Evolutionary conservation across 495 filamentous ascomycete species (phyloP), one percentile per base, ranked within the genome.

Genomic region (Aspergillus kassunensis): DNA sequence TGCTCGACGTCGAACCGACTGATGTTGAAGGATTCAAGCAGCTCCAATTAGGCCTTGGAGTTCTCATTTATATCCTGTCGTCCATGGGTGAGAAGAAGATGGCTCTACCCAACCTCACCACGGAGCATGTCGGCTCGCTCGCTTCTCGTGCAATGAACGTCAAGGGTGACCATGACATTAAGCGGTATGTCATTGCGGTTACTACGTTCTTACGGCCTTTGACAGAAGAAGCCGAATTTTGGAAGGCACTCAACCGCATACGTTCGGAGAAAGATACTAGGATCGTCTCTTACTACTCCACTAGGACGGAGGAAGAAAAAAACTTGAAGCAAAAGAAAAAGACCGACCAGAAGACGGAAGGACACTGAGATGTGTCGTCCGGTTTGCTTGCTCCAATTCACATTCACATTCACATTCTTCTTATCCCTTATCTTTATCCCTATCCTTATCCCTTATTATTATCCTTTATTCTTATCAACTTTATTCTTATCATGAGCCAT

Each of bases 201-300:
- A 90, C 88, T 54, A 82, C 92, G 1, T 82, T 78, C 49, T 66
- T 97, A 53, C 84, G 91, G 56, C 76, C 30, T 11, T 11, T 33
- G 3, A 74, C 90, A 11, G 80, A 81, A 13, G 83, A 86, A 45
- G 71, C 75, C 12, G 63, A 70, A 36, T 89, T 90, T 62, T 88
- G 87, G 78, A 73, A 79, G n/a, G n/a, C n/a, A n/a, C n/a, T n/a
- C n/a, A n/a, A n/a, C n/a, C n/a, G 76, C 51, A 75, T 74, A 2
- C 75, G 86, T 27, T 79, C 73, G 49, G 83, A 86, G 30, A 84
- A 84, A 36, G 81, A 84, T 5, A 85, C 86, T 61, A 89, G 85
- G 53, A 61, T 92, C 51, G 81, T 92, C 54, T 87, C 84, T n/a
- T 92, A 92, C 63, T 92, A 89, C n/a, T n/a, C n/a, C n/a, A n/a